Percentiles rank a stretch among this genome's conserved stretches.
Conservation (phyloP, 2,329 filamentous ascomycete genomes). For the Verticillium albo-atrum region DNA sequence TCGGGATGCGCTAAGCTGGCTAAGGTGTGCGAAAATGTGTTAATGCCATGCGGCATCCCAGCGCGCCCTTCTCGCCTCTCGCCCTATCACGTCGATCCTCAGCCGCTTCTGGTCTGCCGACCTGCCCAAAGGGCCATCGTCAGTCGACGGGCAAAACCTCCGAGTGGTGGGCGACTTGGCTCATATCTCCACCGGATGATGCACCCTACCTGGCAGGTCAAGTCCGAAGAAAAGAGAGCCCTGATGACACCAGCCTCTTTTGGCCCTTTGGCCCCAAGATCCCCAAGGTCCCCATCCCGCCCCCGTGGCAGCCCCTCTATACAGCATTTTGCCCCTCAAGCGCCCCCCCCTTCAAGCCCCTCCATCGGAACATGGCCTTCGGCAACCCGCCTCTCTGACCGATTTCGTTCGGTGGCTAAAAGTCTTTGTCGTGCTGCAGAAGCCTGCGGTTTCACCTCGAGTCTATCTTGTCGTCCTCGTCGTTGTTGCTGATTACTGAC, state of each 20-base stretch:
- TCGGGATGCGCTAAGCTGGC: background rate
- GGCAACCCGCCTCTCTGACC: background rate
- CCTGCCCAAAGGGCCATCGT: background rate
- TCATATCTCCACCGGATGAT: background rate
- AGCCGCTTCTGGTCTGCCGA: background rate
- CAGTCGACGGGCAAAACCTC: background rate
- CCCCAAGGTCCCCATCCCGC: background rate
- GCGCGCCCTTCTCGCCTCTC: background rate
- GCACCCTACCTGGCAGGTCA: background rate
- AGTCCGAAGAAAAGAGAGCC: background rate
- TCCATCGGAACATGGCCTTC: background rate
- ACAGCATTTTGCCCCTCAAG: background rate
- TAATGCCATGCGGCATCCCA: background rate
- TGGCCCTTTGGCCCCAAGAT: background rate
- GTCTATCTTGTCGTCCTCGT: no score
- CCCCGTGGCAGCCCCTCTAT: background rate
- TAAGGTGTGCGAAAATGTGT: background rate
- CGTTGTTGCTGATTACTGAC: background rate
- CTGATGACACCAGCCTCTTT: background rate
- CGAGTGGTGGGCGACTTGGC: background rate
- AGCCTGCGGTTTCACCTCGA: background rate
- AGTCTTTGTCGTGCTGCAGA: background rate
- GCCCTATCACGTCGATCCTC: background rate
- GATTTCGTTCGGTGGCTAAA: background rate
- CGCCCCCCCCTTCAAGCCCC: background rate